These are phyloP conservation scores for Phoma sp. DNA, from an alignment of 2,329 filamentous ascomycete genomes.

Conservation along the genomic window DNA sequence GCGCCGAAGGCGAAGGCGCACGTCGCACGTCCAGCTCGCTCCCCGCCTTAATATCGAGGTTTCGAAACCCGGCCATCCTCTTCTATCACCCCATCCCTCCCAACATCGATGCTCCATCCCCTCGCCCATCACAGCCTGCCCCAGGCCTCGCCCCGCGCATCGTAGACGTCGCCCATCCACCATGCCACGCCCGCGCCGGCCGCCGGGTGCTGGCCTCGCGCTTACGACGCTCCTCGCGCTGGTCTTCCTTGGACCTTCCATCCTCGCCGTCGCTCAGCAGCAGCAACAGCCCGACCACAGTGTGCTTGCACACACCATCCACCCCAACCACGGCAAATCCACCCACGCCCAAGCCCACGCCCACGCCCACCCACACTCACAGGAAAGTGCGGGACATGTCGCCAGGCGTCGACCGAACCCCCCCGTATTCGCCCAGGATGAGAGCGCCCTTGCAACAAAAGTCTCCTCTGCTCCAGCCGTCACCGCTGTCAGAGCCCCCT, in stretches of 20 bases:
- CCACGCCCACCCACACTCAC: slow-evolving; percentile 8
- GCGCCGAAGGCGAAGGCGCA: slow-evolving; percentile 11
- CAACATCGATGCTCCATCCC: slow-evolving; percentile 44
- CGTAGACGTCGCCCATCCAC: slow-evolving; percentile 28
- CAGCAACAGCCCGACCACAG: slow-evolving; percentile 45
- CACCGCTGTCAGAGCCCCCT: slow-evolving; percentile 92
- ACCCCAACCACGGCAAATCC: slow-evolving; percentile 26
- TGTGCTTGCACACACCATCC: slow-evolving; percentile 26
- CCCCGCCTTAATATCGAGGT: slow-evolving; percentile 22
- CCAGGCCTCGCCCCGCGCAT: slow-evolving; percentile 33
- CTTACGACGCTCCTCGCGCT: slow-evolving; percentile 44
- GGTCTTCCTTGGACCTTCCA: slow-evolving; percentile 43
- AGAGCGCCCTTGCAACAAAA: slow-evolving; percentile 95
- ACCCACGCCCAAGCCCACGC: slow-evolving; percentile 1
- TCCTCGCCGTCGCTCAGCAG: slow-evolving; percentile 51
- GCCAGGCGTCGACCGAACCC: slow-evolving; percentile 32
- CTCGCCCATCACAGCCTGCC: slow-evolving; percentile 35
- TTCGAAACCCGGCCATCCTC: slow-evolving; percentile 23
- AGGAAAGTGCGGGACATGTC: slow-evolving; percentile 26
- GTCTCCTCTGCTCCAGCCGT: slow-evolving; percentile 76
- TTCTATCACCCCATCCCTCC: slow-evolving; percentile 20
- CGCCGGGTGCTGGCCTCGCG: slow-evolving; percentile 48
- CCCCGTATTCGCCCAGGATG: slow-evolving; percentile 61
- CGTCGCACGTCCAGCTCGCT: slow-evolving; percentile 15
- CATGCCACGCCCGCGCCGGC: slow-evolving; percentile 50